Conservation (phyloP, 139 green algal species). For the Parachlorella kessleri region DNA sequence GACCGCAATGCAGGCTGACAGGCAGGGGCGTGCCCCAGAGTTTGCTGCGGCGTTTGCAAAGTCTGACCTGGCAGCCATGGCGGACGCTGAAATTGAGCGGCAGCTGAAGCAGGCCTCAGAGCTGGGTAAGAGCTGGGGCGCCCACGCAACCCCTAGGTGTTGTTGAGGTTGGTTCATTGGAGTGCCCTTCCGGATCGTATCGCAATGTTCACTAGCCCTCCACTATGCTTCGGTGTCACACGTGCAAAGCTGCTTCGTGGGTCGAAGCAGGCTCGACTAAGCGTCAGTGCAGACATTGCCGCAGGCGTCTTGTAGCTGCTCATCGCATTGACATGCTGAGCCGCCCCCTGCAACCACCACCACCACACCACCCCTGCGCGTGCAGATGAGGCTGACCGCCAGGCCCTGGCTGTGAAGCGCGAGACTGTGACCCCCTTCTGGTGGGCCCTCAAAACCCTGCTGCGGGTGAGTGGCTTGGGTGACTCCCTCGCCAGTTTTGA, state of each 20-base stretch:
- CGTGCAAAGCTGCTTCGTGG: no score
- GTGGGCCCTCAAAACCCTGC: constrained; percentile 63
- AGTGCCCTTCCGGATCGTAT: no score
- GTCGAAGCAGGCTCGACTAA: no score
- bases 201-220: no score
- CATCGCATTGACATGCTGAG: no score
- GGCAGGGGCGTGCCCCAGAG: constrained; percentile 21
- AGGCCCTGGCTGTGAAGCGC: constrained; percentile 56
- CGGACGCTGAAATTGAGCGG: constrained; percentile 23
- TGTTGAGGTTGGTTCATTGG: no score
- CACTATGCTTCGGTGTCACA: no score
- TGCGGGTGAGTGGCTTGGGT: constrained; percentile 54
- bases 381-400: constrained; percentile 21
- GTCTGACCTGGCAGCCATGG: constrained; percentile 17
- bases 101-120: constrained; percentile 15
- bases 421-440: constrained; percentile 78
- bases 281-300: no score
- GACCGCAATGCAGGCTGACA: constrained; percentile 30
- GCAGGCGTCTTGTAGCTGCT: no score
- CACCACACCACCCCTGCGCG: background rate
- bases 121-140: constrained; percentile 14
- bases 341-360: background rate
- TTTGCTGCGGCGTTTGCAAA: constrained; percentile 26
- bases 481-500: no score
- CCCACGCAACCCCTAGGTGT: no score